Evolutionary conservation across 163 green algal genomes (phyloP), one percentile per base, ranked within the genome.

Genomic region (Prototheca cutis): DNA sequence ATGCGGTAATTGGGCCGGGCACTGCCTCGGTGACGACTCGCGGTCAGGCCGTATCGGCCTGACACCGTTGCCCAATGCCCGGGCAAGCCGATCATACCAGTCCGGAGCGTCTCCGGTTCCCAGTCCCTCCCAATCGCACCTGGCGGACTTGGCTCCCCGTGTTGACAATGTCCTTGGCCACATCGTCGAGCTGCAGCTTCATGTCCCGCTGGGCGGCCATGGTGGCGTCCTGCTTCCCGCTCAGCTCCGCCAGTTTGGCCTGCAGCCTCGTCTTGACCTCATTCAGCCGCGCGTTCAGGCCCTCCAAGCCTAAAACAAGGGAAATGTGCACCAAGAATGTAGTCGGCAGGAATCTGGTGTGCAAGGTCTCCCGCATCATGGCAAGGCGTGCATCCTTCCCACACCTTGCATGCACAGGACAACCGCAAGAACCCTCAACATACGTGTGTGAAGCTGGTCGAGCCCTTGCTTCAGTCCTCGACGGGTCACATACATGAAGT

Each of bases 401-500:
- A n/a, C n/a, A n/a, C n/a, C n/a, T n/a, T n/a, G n/a, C n/a, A n/a
- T n/a, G n/a, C n/a, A n/a, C n/a, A n/a, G n/a, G n/a, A n/a, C n/a
- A n/a, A n/a, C n/a, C n/a, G 36, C 47, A 40, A 29, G n/a, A 24
- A 27, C 6, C 4, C 13, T 31, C 42, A 58, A 51, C 13, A 21
- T 53, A 68, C 62, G 40, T 47, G 45, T 25, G 25, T 54, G 54
- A 1, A 81, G 57, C 23, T 51, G 47, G 5, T 33, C 40, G 10
- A 83, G 34, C 6, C 72, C 70, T 30, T 70, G 55, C 24, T 65
- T 61, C 0, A 83, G 56, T 3, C 60, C 57, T 0, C 67, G 52
- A 15, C 71, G 64, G 15, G 75, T 83, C 10, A 79, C 75, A 27
- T 74, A 80, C 58, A 74, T 52, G 34, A 83, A 48, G 59, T 80